Percentiles rank a stretch among this genome's conserved stretches.
Conservation (phyloP, 257 asterid species). For the Eucommia ulmoides region DNA sequence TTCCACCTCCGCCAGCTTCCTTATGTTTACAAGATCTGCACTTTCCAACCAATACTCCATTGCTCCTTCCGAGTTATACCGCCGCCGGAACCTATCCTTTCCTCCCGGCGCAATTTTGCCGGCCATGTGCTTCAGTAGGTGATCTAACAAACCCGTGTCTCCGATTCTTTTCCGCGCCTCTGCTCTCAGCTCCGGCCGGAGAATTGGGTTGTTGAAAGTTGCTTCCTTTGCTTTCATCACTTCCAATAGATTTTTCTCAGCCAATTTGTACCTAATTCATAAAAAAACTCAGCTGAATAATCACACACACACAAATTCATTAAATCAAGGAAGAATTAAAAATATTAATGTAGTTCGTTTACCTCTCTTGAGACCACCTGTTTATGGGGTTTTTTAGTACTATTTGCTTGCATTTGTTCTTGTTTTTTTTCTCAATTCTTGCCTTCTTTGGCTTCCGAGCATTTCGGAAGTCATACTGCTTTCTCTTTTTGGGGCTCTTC, state of each 20-base stretch:
- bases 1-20: conserved; percentile 70
- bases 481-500: conserved; percentile 46
- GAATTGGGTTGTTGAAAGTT: conserved; percentile 47
- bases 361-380: conserved; percentile 95
- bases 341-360: neutral
- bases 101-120: conserved; percentile 86
- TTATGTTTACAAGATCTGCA: conserved; percentile 62
- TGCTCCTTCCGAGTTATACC: conserved; percentile 93
- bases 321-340: neutral
- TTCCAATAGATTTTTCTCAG: conserved; percentile 57
- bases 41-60: conserved; percentile 97
- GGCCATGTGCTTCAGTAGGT: conserved; percentile 91
- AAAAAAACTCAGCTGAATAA: conserved; percentile 5
- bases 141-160: conserved; percentile 85
- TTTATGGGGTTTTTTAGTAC: conserved; percentile 60
- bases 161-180: conserved; percentile 94
- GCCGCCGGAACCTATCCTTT: conserved; percentile 52
- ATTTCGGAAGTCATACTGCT: conserved; percentile 54
- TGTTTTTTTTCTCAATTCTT: conserved; percentile 25
- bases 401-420: conserved; percentile 33
- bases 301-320: neutral
- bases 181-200: conserved; percentile 73
- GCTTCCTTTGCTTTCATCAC: conserved; percentile 83
- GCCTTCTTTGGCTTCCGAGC: conserved; percentile 29
- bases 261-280: conserved; percentile 82